phyloP scores from a whole-genome alignment of 768 basidiomycete genomes.

The Tephrocybe sp. region DNA sequence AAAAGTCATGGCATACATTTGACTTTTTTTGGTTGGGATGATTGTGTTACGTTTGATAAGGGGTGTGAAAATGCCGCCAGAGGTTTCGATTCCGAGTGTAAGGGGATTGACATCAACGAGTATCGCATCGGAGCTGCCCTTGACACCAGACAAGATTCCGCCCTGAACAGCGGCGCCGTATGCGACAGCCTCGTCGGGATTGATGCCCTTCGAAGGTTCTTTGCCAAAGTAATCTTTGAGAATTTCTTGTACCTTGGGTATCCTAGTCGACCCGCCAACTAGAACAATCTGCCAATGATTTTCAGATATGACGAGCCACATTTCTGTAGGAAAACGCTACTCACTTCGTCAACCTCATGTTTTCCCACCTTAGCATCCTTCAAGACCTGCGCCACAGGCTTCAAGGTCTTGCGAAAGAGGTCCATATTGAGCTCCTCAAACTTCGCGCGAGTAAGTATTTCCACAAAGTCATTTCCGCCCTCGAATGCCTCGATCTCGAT shows the following conservation, averaged over 20 bases:
- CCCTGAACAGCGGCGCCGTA: conserved; percentile 74
- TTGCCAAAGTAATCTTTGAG: conserved; percentile 69
- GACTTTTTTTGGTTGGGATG: conserved; percentile 52
- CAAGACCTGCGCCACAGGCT: conserved; percentile 81
- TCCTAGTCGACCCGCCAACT: conserved; percentile 69
- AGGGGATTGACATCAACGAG: conserved; percentile 61
- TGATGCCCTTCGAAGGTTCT: conserved; percentile 66
- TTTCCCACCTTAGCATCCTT: conserved; percentile 81
- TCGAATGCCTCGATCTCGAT: conserved; percentile 73
- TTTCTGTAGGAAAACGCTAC: conserved; percentile 3
- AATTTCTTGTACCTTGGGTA: conserved; percentile 68
- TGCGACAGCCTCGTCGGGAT: conserved; percentile 75
- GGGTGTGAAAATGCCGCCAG: conserved; percentile 61
- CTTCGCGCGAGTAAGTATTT: conserved; percentile 79
- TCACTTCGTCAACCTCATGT: conserved; percentile 70
- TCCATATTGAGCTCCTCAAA: conserved; percentile 87
- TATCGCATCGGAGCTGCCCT: conserved; percentile 50
- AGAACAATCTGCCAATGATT: conserved; percentile 36
- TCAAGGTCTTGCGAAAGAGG: conserved; percentile 82
- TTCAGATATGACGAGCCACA: neutral
- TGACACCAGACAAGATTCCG: conserved; percentile 61
- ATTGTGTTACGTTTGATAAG: conserved; percentile 49
- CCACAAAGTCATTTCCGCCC: conserved; percentile 75
- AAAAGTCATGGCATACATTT: conserved; percentile 29
- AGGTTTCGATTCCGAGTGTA: conserved; percentile 63